A percentile compares a stretch with the other conserved stretches of the same genome.
phyloP scores from a whole-genome alignment of 176 grass and related monocot genomes.

The Phoenix dactylifera region DNA sequence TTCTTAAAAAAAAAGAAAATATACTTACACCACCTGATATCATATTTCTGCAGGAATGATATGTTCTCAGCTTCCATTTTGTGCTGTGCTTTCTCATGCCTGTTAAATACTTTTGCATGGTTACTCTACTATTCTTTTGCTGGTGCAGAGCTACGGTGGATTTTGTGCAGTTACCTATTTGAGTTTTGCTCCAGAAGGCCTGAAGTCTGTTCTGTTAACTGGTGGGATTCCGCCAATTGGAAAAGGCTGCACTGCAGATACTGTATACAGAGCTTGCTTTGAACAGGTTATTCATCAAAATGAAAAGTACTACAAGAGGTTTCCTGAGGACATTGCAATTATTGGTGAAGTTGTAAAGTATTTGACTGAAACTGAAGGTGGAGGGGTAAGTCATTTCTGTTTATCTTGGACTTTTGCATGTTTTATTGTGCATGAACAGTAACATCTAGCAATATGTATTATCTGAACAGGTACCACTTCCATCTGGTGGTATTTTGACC shows the following conservation, averaged over 20 bases:
- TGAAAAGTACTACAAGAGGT: conserved; percentile 84
- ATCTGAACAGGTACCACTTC: conserved; percentile 53
- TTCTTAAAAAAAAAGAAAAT: too few relatives aligned
- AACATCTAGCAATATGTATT: conserved; percentile 8
- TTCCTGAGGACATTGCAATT: conserved; percentile 68
- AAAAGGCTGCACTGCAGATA: conserved; percentile 57
- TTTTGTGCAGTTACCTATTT: conserved; percentile 97
- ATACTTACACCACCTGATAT: too few relatives aligned
- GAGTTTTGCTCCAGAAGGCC: conserved; percentile 89
- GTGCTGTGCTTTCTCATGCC: too few relatives aligned
- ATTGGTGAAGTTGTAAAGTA: conserved; percentile 65
- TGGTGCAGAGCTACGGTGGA: conserved; percentile 74
- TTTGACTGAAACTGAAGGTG: conserved; percentile 62
- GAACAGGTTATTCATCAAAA: conserved; percentile 82
- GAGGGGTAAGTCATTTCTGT: conserved; percentile 53
- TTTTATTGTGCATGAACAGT: conserved; percentile 1
- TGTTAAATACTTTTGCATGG: too few relatives aligned
- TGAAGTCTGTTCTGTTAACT: conserved; percentile 83
- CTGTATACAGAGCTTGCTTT: conserved; percentile 80
- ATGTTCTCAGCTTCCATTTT: too few relatives aligned
- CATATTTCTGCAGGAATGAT: too few relatives aligned
- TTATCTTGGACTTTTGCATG: background rate
- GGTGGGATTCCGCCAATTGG: conserved; percentile 84
- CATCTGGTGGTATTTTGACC: conserved; percentile 81
- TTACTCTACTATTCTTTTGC: background rate